Conservation (phyloP, 129 eudicot species). For the Dittrichia graveolens region DNA sequence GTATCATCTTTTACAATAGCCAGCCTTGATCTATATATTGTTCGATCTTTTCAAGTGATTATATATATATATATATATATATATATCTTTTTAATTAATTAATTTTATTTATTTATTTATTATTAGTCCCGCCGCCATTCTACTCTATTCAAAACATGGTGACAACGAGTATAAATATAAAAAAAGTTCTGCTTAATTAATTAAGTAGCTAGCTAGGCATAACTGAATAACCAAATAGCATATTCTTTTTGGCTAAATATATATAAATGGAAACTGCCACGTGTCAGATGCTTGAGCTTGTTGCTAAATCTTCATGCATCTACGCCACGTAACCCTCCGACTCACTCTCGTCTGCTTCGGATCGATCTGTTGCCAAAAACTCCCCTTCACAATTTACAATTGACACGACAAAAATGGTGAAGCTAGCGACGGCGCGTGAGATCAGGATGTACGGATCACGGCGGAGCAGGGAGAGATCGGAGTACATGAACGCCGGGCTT, state of each 20-base stretch:
- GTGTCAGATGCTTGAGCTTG: slow-evolving; percentile 8
- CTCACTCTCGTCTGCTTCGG: background rate
- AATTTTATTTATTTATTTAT: too few species aligned
- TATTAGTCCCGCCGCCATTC: too few species aligned
- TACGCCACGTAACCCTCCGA: slow-evolving; percentile 48
- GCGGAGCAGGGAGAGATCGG: slow-evolving; percentile 53
- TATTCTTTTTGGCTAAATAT: background rate
- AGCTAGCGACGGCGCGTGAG: slow-evolving; percentile 85
- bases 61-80: too few species aligned
- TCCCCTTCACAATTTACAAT: background rate
- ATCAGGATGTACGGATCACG: slow-evolving; percentile 71
- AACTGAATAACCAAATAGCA: background rate
- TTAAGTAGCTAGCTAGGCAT: too few species aligned
- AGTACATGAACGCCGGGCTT: slow-evolving; percentile 77
- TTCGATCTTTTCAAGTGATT: too few species aligned
- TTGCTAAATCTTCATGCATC: slow-evolving; percentile 42
- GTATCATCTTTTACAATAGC: too few species aligned
- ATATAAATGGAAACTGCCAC: slow-evolving; percentile 13
- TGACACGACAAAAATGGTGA: slow-evolving; percentile 55
- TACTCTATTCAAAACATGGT: too few species aligned
- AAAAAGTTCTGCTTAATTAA: background rate
- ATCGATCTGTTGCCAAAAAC: background rate
- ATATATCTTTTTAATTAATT: too few species aligned
- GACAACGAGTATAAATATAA: too few species aligned
- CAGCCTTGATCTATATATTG: too few species aligned